Percentiles rank a stretch among this genome's conserved stretches.
These are phyloP conservation scores for Diaporthe sp. DNA, from an alignment of 2,329 filamentous ascomycete genomes.

Conservation along the genomic window DNA sequence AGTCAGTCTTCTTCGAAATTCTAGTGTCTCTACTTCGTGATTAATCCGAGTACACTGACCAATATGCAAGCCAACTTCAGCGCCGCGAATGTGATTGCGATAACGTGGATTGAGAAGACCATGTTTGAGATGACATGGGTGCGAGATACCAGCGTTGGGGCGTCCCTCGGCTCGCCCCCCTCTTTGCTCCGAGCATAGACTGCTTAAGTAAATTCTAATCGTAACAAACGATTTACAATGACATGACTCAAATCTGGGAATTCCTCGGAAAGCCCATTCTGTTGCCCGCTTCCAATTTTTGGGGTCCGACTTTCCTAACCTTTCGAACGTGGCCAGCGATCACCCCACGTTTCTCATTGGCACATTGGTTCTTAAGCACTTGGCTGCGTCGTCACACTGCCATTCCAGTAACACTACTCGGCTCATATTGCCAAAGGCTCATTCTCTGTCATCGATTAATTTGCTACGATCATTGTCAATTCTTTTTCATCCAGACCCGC, in stretches of 20 bases:
- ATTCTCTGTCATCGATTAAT: no score
- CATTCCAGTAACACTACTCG: no score
- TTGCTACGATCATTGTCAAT: no score
- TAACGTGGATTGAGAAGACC: no score
- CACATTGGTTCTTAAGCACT: not conserved
- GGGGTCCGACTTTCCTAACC: not conserved
- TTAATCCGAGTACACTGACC: no score
- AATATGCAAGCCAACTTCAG: not conserved
- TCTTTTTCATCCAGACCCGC: no score
- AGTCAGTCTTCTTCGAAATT: not conserved
- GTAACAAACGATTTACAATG: no score
- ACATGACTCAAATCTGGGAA: not conserved
- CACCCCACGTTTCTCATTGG: not conserved
- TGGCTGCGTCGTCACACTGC: no score
- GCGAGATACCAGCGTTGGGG: not conserved
- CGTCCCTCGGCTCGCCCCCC: not conserved
- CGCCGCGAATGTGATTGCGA: not conserved
- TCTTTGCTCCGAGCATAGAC: not conserved
- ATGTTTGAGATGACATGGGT: no score
- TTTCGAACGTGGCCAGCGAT: not conserved
- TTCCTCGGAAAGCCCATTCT: not conserved
- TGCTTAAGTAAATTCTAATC: no score
- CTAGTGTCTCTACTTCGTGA: no score
- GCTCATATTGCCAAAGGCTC: no score
- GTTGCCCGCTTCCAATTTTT: not conserved